A percentile compares a stretch with the other conserved stretches of the same genome.
These are phyloP conservation scores for Diaporthe ilicicola DNA, from an alignment of 2,329 filamentous ascomycete species.

Conservation along the genomic window DNA sequence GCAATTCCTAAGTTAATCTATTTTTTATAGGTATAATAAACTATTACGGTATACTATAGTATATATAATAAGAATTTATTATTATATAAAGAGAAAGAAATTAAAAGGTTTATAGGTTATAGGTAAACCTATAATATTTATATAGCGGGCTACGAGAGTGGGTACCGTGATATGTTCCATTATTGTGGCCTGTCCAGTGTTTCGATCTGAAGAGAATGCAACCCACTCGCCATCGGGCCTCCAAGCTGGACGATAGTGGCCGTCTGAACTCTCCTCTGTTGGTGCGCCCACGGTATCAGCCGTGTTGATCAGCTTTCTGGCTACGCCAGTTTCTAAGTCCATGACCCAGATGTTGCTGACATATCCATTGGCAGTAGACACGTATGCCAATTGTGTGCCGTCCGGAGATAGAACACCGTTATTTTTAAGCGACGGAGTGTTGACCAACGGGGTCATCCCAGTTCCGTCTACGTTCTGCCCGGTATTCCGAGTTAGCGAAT, in stretches of 20 bases:
- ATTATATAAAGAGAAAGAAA: no score
- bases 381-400: conserved; percentile 47
- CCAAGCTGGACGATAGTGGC: conserved; percentile 50
- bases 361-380: conserved; percentile 47
- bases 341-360: conserved; percentile 51
- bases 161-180: no score
- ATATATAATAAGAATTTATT: no score
- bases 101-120: no score
- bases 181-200: conserved; percentile 52
- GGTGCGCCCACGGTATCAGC: conserved; percentile 31
- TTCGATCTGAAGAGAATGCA: conserved; percentile 51
- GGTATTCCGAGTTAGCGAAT: neutral
- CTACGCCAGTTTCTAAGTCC: conserved; percentile 44
- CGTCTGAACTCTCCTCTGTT: conserved; percentile 39
- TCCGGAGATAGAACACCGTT: conserved; percentile 48
- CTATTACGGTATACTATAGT: no score
- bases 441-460: conserved; percentile 44
- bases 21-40: no score
- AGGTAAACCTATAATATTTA: no score
- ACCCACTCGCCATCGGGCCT: conserved; percentile 52
- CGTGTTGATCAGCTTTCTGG: conserved; percentile 48
- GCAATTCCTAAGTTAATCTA: no score
- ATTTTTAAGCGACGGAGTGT: conserved; percentile 48
- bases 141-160: no score
- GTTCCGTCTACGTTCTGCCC: conserved; percentile 43